Base-by-base conservation (phyloP, 2,329 filamentous ascomycete genomes). In the Tolypocladium inflatum region DNA sequence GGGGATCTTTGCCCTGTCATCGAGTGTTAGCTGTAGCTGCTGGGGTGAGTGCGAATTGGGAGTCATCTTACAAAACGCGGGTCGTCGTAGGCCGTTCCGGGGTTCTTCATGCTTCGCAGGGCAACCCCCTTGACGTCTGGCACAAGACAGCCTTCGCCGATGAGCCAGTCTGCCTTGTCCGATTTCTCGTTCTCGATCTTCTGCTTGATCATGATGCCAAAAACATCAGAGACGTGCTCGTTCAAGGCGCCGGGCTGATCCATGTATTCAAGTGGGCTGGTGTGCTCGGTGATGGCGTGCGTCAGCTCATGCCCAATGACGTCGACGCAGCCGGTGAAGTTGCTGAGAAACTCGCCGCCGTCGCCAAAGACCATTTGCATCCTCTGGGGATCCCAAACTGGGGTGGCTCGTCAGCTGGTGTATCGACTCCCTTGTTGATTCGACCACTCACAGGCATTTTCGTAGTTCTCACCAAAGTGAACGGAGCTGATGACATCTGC, bases 291-390 rank as follows among this genome's bases (percentile, higher is more conserved):
- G 23, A 84, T 73, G 35, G 78, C 81, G 63, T 84, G 81, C 42
- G 79, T 82, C 23, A 83, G 69, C 62, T 84, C 81, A 61, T 83
- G 80, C 3, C 78, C 81, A 58, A 84, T 82, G 56, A 84, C 79
- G 61, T 84, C 81, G 37, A 82, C 69, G 58, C 73, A 77, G 35
- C 74, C 73, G 2, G 78, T 78, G 65, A 83, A 82, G 67, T 78
- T 75, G 63, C 74, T 74, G 56, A 83, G 69, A 53, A 80, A 79
- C 41, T 76, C 73, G 59, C 78, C 75, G 8, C 81, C 80, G 56
- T 83, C 80, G 3, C 81, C 81, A 62, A 80, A 84, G 5, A 82
- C 78, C 76, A 83, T 81, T 63, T 82, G 78, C 41, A 71, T 65
- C 53, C 68, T 70, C 59, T 74, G 68, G 2, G 77, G 72, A 58